Conservation (phyloP, 2,329 filamentous ascomycete genomes). For the Bipolaris bicolor region DNA sequence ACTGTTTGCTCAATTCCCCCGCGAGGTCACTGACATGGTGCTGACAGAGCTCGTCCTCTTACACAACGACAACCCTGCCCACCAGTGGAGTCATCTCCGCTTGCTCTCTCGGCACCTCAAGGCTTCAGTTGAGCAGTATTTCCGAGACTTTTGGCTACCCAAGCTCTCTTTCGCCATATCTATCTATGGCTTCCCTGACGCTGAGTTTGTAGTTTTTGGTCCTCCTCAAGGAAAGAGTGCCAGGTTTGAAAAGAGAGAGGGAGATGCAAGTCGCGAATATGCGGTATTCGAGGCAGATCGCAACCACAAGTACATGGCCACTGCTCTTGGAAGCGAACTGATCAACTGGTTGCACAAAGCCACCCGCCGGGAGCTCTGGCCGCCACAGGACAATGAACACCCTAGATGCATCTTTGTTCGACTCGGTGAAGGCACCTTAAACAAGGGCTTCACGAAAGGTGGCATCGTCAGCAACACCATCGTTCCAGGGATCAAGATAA, state of each 20-base stretch:
- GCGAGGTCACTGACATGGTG: slow-evolving; percentile 11
- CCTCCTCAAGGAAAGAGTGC: background rate
- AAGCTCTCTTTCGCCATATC: background rate
- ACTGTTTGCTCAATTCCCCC: slow-evolving; percentile 1
- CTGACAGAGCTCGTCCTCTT: slow-evolving; percentile 6
- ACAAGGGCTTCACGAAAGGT: slow-evolving; percentile 4
- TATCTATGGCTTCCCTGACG: background rate
- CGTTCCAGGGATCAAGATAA: background rate
- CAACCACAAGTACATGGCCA: background rate
- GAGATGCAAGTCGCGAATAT: background rate
- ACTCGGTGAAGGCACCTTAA: background rate
- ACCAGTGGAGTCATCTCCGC: slow-evolving; percentile 15
- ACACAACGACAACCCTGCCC: slow-evolving; percentile 8
- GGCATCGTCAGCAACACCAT: slow-evolving; percentile 7
- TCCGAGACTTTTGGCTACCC: slow-evolving; percentile 10
- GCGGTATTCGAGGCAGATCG: background rate
- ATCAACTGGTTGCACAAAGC: background rate
- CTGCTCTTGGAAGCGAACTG: background rate
- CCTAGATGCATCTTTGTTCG: background rate
- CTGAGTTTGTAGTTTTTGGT: background rate
- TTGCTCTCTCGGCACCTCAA: slow-evolving; percentile 8
- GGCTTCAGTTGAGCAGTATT: slow-evolving; percentile 7
- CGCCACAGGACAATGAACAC: background rate
- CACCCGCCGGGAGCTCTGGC: background rate
- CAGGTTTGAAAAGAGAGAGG: background rate